Evolutionary conservation across 2,329 filamentous ascomycete genomes (phyloP).

Genomic region (Colletotrichum nymphaeae): DNA sequence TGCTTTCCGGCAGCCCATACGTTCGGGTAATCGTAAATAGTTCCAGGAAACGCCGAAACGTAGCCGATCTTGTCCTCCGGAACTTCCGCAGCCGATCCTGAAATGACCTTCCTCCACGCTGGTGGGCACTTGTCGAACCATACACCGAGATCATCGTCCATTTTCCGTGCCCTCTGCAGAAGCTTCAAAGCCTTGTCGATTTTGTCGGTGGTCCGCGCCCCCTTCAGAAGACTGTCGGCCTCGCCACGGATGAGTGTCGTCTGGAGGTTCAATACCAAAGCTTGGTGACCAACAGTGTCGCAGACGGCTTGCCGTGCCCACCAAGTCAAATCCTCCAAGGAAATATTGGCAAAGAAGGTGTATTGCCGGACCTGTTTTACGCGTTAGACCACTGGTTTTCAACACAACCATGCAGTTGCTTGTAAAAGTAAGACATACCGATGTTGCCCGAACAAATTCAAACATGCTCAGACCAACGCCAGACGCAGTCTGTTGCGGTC

Average conservation of each 20-base stretch:
- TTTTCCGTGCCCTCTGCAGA: conserved; percentile 34
- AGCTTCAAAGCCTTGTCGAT: conserved; percentile 39
- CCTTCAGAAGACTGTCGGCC: conserved; percentile 38
- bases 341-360: conserved; percentile 39
- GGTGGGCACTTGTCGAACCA: conserved; percentile 39
- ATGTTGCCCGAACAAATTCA: conserved; percentile 39
- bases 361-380: conserved; percentile 39
- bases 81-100: conserved; percentile 34
- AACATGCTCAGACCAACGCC: conserved; percentile 40
- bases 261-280: conserved; percentile 40
- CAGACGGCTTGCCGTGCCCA: conserved; percentile 39
- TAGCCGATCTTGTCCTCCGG: conserved; percentile 34
- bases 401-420: too few species aligned
- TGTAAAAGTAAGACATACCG: conserved; percentile 31
- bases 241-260: conserved; percentile 40
- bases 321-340: conserved; percentile 39
- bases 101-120: conserved; percentile 37
- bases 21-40: conserved; percentile 38
- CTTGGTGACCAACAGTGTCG: conserved; percentile 38
- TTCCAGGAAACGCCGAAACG: conserved; percentile 37
- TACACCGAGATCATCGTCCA: conserved; percentile 36
- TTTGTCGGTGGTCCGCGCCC: conserved; percentile 35
- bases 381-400: neutral
- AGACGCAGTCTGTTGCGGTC: conserved; percentile 32
- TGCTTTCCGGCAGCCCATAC: conserved; percentile 41